Evolutionary conservation across 257 asterid species (phyloP), one percentile per base, ranked within the genome.

Genomic region (Solanum arcanum): DNA sequence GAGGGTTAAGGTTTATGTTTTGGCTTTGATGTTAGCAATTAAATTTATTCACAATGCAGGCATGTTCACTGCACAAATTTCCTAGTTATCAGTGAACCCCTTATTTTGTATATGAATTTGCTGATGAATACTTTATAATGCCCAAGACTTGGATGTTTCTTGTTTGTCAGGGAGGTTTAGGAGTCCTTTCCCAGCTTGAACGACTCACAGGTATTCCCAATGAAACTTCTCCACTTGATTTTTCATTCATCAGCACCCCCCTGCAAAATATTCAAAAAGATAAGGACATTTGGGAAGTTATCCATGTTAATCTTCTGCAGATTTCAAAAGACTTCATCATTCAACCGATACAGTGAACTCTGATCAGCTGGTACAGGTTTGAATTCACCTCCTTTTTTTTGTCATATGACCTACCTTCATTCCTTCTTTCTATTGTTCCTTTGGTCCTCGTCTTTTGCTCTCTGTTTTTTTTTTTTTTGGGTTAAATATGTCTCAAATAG

Each of bases 141-240:
- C 73, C 42, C n/a, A 42, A 77, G 62, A 78, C 27, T 78, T 52
- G 46, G 84, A 27, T 44, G 69, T 29, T 80, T 12, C 46, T 80
- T 80, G 29, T 42, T 83, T 90, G 86, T 90, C 93, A 93, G 98
- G 93, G 93, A n/a, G 76, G 88, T 56, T 83, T 92, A 87, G 89
- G 86, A 86, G 92, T 93, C 86, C 90, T 94, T 83, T 91, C 95
- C 64, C 96, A 92, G 86, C 95, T 94, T 76, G 98, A 93, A 62
- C 76, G 82, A 33, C 93, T 94, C 82, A 89, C 89, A 93, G 94
- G 98, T 95, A 87, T 86, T 90, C 62, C 23, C 44, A 47, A 20
- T 80, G 68, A 29, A 47, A 27, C 62, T 76, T 47, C 20, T 64
- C 73, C 6, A 14, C 74, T 77, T 66, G 87, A 39, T 83, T 27